Base-by-base conservation (phyloP, 2,329 filamentous ascomycete genomes). In the Aspergillus sp. region DNA sequence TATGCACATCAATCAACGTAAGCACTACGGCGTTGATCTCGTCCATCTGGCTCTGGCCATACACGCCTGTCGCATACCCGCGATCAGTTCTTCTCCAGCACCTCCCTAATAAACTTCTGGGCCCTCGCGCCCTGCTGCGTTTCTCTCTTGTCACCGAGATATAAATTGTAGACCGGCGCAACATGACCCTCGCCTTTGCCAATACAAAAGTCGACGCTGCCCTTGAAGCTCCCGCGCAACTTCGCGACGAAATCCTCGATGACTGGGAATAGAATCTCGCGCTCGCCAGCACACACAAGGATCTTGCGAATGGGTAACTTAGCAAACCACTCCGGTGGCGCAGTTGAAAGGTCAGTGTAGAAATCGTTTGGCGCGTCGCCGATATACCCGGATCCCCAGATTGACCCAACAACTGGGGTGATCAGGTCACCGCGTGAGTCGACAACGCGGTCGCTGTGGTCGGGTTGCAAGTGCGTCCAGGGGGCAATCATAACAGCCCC, bases 251-350 rank as follows among this genome's bases (percentile, higher is more conserved):
- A 80, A 19, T 79, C 76, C 49, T 77, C 66, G 50, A 88, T 85
- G 13, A 80, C 76, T 61, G 86, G 84, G 34, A 84, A 70, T 24
- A 87, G 60, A 13, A 86, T 73, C 71, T 88, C 85, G 49, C 81
- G 78, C 1, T 74, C 79, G 0, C 85, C 86, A 2, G 75, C 82
- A 61, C 80, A 79, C 5, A 87, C 74, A 22, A 86, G 64, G 1
- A 86, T 73, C 42, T 80, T 75, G 19, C 76, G 71, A 3, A 83
- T 76, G 0, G 78, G 74, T 12, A 83, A 72, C 2, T 73, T 75
- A 9, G 75, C 66, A 77, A 82, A 87, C 84, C 85, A 88, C 2
- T 77, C 74, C 3, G 73, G 54, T 2, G 78, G 73, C 1, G 83
- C 85, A 7, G 66, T 65, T 8, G 73, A 71, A 0, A 84, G 74